Percentiles rank a stretch among this genome's conserved stretches.
phyloP scores from a whole-genome alignment of 371 early-diverging fungal genomes.

The Basidiobolus meristosporus region DNA sequence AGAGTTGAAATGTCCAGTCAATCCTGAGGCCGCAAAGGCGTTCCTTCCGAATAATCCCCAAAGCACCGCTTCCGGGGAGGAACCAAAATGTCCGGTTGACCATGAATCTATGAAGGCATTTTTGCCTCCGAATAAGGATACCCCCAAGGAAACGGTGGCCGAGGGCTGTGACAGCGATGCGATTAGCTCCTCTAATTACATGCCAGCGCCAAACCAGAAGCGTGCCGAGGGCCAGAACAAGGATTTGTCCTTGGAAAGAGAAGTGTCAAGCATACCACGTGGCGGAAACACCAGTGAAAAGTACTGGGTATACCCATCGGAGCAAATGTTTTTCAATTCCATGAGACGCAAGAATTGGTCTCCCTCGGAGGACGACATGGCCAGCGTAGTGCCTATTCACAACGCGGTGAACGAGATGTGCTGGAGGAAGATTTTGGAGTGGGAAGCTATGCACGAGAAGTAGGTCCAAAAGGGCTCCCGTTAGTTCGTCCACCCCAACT shows the following conservation, averaged over 20 bases:
- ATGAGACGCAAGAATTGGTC: conserved; percentile 85
- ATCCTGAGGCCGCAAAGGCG: not conserved
- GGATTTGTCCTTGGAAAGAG: not conserved
- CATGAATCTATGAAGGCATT: no score
- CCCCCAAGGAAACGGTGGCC: not conserved
- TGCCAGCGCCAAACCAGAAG: not conserved
- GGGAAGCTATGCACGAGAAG: conserved; percentile 67
- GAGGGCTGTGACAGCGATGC: not conserved
- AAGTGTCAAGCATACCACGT: not conserved
- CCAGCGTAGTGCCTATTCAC: conserved; percentile 90
- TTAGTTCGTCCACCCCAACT: no score
- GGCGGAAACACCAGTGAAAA: not conserved
- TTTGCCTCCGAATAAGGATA: no score
- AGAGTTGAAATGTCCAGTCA: not conserved
- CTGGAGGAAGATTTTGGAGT: conserved; percentile 83
- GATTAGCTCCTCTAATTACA: not conserved
- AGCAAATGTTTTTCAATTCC: conserved; percentile 92
- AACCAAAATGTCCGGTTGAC: no score
- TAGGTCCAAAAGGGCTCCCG: conserved; percentile 17
- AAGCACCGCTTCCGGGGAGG: no score
- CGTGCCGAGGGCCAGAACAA: not conserved
- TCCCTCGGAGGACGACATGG: conserved; percentile 74
- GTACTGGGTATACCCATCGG: conserved; percentile 88
- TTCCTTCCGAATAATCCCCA: not conserved
- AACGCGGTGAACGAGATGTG: conserved; percentile 91